Base-by-base conservation (phyloP, 2,329 filamentous ascomycete species). In the Aquanectria penicillioides region DNA sequence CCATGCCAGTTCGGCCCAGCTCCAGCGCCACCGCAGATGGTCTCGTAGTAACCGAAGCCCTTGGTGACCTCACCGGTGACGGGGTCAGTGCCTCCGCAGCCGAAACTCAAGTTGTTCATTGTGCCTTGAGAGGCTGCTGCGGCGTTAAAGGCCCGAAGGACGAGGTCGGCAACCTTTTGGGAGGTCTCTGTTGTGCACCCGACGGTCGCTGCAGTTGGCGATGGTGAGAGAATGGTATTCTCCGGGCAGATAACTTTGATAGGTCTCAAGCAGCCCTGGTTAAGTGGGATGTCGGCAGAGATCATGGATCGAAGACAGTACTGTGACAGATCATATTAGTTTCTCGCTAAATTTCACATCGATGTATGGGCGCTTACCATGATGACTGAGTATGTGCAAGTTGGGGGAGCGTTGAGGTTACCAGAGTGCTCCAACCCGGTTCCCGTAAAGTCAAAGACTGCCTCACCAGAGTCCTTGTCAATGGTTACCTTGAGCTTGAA, bases 91-190 rank as follows among this genome's bases (percentile, higher is more conserved):
- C 74, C 75, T 17, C 87, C 88, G 67, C 91, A 91, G 50, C 90
- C 91, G 68, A 94, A 94, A 1, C 90, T 93, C 11, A 94, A 79
- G 69, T 93, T 93, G 75, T 94, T 94, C 72, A 87, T 90, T 69
- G 91, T 89, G n/a, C 91, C 91, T 66, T 94, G 91, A 0, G 83
- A 87, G 2, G 91, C 91, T 1, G 90, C 89, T 55, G 88, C 91
- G 2, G 90, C 90, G 48, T 84, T 81, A 80, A 93, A 93, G 2
- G 89, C 90, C 65, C 89, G 90, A 38, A 94, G 81, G 1, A 94
- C 89, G 2, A 93, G 89, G 68, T 93, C 91, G 6, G 73, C 69
- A 2, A 76, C 66, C n/a, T 72, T 73, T 56, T 76, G 74, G 2
- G 73, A 75, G 0, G 74, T 76, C 11, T 73, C 67, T 3, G 69